phyloP scores from a whole-genome alignment of 352 stramenopile genomes.

The Globisporangium emineosum region DNA sequence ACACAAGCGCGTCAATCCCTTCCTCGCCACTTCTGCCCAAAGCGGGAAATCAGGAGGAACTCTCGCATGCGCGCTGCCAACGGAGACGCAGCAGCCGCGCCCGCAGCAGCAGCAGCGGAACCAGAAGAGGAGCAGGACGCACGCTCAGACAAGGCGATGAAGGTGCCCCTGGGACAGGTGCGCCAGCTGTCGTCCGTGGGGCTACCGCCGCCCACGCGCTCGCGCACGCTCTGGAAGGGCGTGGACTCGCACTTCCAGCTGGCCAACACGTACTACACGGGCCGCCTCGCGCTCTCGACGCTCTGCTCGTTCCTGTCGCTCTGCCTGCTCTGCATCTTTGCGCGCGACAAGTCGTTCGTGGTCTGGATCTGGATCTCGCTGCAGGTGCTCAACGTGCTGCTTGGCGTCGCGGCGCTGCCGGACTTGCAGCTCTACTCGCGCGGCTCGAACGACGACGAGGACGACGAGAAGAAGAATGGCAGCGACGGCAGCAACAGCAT shows the following conservation, averaged over 20 bases:
- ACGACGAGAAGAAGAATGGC: not conserved
- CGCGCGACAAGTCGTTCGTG: slow-evolving; percentile 23
- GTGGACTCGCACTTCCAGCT: slow-evolving; percentile 50
- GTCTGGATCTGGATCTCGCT: slow-evolving; percentile 48
- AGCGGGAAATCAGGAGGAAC: not conserved
- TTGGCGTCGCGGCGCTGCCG: slow-evolving; percentile 53
- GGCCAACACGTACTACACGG: slow-evolving; percentile 73
- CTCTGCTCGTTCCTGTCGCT: slow-evolving; percentile 43
- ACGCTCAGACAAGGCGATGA: too few species aligned
- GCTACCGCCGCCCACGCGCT: slow-evolving; percentile 8
- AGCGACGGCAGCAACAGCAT: slow-evolving; percentile 12
- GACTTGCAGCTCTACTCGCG: slow-evolving; percentile 37
- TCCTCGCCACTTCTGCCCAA: not conserved
- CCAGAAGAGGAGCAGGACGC: not conserved
- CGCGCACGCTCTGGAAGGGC: slow-evolving; percentile 24
- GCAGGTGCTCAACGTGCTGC: slow-evolving; percentile 52
- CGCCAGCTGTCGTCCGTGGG: slow-evolving; percentile 6
- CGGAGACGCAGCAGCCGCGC: not conserved
- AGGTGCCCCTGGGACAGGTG: slow-evolving; percentile 1
- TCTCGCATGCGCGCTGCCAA: not conserved
- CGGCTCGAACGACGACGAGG: not conserved
- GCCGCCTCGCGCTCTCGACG: slow-evolving; percentile 46
- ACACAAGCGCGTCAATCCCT: too few species aligned
- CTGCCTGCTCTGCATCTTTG: slow-evolving; percentile 36
- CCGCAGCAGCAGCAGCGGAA: not conserved